Evolutionary conservation across 306 rosid genomes (phyloP), one percentile per base, ranked within the genome.

Genomic region (Datisca glomerata): DNA sequence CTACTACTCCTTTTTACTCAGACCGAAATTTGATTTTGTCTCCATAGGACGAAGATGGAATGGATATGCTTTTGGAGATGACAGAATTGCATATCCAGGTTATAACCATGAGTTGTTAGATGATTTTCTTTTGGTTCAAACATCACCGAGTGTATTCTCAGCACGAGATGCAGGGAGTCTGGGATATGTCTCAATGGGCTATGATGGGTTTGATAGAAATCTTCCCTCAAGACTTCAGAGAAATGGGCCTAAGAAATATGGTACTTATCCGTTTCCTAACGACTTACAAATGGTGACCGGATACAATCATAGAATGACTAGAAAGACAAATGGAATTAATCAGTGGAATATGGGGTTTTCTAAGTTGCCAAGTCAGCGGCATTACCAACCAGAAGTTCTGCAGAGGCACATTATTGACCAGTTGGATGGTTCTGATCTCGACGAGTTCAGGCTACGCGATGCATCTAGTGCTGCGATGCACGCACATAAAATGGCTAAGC

Each of bases 21-120:
- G 17, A 21, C 23, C 36, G 25, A 42, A 20, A 34, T 45, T 21
- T 43, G 3, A 51, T 48, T 75, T 41, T 53, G 21, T 58, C 9
- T 80, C 55, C 42, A 36, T 92, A 91, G 96, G 92, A 60, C 73
- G 86, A 62, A 85, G 98, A 84, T 40, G 59, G 45, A 73, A 66
- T 60, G 81, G 85, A 29, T 70, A 53, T 38, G 64, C 73, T 14
- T 58, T 38, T 34, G 70, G 76, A 8, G 98, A 84, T 41, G 95
- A 84, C 36, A 84, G 47, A 53, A 41, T 71, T 58, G 61, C 44
- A 18, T 74, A 72, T 53, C 58, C 69, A 24, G 81, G 79, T 53
- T 80, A 78, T 45, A 59, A 34, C 56, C 77, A 75, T 29, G 94
- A 84, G 57, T 71, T 73, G 31, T 52, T 78, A 51, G 98, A 91